Percentiles rank a stretch among this genome's conserved stretches.
Conservation (phyloP, 495 filamentous ascomycete genomes). For the Xylaria palmicola region DNA sequence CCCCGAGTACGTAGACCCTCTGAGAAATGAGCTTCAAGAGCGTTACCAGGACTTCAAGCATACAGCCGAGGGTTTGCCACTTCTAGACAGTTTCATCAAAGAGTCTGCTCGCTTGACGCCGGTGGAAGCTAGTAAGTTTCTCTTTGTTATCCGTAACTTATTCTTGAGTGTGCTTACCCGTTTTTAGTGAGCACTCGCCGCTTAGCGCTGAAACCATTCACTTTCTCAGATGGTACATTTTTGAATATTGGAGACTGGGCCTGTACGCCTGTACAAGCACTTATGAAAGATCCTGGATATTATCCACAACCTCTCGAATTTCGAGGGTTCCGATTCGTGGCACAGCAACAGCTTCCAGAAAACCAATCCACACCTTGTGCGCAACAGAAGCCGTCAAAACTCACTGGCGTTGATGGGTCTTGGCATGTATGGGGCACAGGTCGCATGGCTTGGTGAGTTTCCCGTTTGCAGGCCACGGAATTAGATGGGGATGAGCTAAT, state of each 20-base stretch:
- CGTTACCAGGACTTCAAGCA: neutral
- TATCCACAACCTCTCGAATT: constrained; percentile 23
- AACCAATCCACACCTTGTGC: no score
- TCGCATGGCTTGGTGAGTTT: no score
- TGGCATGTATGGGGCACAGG: no score
- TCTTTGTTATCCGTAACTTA: neutral
- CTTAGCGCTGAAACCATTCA: constrained; percentile 24
- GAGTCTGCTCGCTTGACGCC: constrained; percentile 36
- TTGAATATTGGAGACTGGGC: constrained; percentile 29
- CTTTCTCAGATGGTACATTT: constrained; percentile 28
- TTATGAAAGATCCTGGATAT: constrained; percentile 16
- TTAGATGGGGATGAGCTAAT: no score
- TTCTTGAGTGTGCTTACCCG: neutral
- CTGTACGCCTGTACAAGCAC: constrained; percentile 20
- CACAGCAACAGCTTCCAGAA: no score
- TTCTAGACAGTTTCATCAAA: constrained; percentile 41
- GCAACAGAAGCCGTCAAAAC: no score
- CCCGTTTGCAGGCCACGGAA: no score
- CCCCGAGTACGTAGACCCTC: constrained; percentile 28
- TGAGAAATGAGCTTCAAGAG: neutral
- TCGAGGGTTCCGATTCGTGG: constrained; percentile 29
- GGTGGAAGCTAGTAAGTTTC: constrained; percentile 26
- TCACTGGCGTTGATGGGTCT: no score
- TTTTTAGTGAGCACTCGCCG: constrained; percentile 26
- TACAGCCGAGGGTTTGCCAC: constrained; percentile 18